Base-by-base conservation (phyloP, 1,139 yeast species). In the Yamadazyma friedrichii region DNA sequence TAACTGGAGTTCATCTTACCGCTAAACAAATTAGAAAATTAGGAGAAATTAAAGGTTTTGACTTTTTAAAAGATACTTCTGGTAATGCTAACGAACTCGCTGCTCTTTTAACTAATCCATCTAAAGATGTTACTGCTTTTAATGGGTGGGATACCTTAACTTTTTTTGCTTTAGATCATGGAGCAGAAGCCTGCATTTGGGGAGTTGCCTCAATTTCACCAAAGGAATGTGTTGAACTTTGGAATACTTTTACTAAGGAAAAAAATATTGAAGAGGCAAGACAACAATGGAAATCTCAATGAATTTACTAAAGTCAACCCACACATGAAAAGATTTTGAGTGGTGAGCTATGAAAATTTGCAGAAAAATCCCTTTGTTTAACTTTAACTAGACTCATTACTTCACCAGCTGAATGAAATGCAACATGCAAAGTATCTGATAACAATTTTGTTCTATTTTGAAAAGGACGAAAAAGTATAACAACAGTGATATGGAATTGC, bases 71-170 rank as follows among this genome's bases (percentile, higher is more conserved):
- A 29, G 53, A 49, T 28, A 49, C 53, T 35, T 42, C 52, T n/a
- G 53, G 53, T 15, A 48, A 49, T 34, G 52, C 50, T 10, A 45
- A 42, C 26, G 51, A 47, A 17, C 48, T 34, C 25, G 50, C 47
- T 6, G 50, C 48, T 33, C 49, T 49, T 20, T 46, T 49, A 26
- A 49, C 53, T 32, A 46, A 49, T 35, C 52, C 49, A n/a, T 28
- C 46, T 6, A 22, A 25, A 8, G 38, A 46, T 13, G 30, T 49
- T 22, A 40, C 40, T 26, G 43, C 42, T n/a, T 49, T 49, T 39
- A 47, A 45, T 34, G 53, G 53, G 10, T 49, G 45, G 44, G 53
- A 49, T 28, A 49, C 53, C 6, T 45, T 49, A 29, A 48, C 48
- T 24, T 49, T 48, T 39, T 49, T 43, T 15, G 42, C 51, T 2